These are phyloP conservation scores for Candida ponderosae DNA, from an alignment of 805 yeast genomes.

Conservation along the genomic window DNA sequence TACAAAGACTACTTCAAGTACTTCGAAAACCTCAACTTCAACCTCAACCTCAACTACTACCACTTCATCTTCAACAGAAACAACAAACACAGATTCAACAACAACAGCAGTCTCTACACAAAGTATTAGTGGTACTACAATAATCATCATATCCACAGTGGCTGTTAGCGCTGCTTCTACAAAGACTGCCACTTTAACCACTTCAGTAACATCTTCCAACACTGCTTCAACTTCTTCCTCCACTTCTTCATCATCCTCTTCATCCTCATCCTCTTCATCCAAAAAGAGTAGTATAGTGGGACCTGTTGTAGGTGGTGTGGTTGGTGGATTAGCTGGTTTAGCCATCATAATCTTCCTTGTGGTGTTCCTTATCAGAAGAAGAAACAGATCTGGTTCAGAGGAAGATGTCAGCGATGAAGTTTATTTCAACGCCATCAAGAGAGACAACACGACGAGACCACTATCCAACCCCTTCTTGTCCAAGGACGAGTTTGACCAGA, in stretches of 20 bases:
- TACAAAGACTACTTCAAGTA: conserved; percentile 2
- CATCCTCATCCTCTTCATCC: conserved; percentile 2
- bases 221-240: conserved; percentile 19
- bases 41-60: conserved; percentile 6
- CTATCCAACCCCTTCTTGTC: conserved; percentile 54
- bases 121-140: conserved; percentile 10
- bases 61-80: conserved; percentile 14
- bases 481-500: conserved; percentile 57
- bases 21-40: conserved; percentile 3
- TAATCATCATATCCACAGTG: conserved; percentile 15
- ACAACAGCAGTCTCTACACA: conserved; percentile 17
- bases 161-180: conserved; percentile 8
- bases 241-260: conserved; percentile 5
- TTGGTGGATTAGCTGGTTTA: conserved; percentile 46
- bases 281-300: conserved; percentile 29
- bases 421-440: conserved; percentile 48
- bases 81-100: conserved; percentile 14
- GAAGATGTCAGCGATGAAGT: conserved; percentile 44
- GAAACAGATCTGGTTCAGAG: conserved; percentile 30
- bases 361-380: conserved; percentile 29
- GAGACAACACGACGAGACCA: conserved; percentile 31
- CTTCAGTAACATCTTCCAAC: conserved; percentile 7
- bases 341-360: conserved; percentile 31
- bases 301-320: conserved; percentile 58
- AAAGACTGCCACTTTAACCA: conserved; percentile 1